Conservation (phyloP, 768 basidiomycete species). For the Xerocomus spinulosus region DNA sequence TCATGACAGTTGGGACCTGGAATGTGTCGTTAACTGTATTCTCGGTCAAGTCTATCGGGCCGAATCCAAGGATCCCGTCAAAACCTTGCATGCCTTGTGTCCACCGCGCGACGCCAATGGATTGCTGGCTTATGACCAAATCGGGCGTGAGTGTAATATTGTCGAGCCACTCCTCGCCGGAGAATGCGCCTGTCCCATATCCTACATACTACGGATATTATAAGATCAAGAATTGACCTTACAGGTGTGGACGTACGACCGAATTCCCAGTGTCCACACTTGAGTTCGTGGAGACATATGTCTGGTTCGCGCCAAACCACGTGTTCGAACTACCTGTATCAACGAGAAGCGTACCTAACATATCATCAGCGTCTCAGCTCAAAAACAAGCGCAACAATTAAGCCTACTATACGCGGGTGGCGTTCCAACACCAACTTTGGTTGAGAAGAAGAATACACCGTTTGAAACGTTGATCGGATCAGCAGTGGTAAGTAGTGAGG, state of each 20-base stretch:
- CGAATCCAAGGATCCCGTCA: constrained; percentile 38
- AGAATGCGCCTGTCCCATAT: constrained; percentile 5
- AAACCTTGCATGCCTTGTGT: constrained; percentile 27
- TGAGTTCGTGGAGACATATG: constrained; percentile 13
- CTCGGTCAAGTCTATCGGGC: constrained; percentile 32
- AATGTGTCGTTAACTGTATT: constrained; percentile 14
- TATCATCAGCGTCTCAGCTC: not conserved
- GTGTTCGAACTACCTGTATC: constrained; percentile 33
- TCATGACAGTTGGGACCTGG: constrained; percentile 31
- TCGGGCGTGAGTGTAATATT: constrained; percentile 8
- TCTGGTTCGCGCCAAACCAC: constrained; percentile 25
- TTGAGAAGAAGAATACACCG: constrained; percentile 24
- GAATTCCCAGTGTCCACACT: constrained; percentile 16
- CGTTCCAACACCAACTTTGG: constrained; percentile 23
- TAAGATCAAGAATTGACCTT: constrained; percentile 5
- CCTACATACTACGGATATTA: not conserved
- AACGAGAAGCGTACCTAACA: constrained; percentile 25
- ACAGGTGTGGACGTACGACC: constrained; percentile 10
- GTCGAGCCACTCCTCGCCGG: constrained; percentile 17
- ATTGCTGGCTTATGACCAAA: constrained; percentile 23
- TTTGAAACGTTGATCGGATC: constrained; percentile 16
- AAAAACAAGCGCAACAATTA: not conserved
- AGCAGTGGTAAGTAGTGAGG: not conserved
- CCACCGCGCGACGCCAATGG: constrained; percentile 32
- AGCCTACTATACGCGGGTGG: constrained; percentile 24